Evolutionary conservation across 495 filamentous ascomycete species (phyloP).

Genomic region (Hypoxylon cercidicola): DNA sequence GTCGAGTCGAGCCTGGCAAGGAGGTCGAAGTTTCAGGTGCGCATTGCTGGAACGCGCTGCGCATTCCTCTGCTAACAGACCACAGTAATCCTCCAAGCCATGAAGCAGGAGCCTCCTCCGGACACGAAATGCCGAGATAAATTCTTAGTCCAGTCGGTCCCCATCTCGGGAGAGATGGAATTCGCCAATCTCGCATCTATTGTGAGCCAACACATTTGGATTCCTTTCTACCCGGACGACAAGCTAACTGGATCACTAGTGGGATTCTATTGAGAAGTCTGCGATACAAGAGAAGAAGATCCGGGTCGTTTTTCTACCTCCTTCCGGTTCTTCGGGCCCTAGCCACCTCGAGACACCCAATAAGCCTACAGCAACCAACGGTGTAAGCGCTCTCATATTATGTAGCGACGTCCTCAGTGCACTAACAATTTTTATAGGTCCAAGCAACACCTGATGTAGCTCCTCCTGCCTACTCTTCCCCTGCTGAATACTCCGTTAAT

Average conservation of each 20-base stretch:
- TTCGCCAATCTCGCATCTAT: conserved; percentile 80
- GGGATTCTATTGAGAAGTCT: conserved; percentile 78
- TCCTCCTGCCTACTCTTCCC: conserved; percentile 44
- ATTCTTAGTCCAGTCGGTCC: conserved; percentile 95
- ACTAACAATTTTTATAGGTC: conserved; percentile 21
- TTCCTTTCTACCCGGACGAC: conserved; percentile 1
- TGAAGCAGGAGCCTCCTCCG: conserved; percentile 90
- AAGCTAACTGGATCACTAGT: conserved; percentile 57
- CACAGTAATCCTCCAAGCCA: conserved; percentile 91
- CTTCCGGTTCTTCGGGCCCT: conserved; percentile 54
- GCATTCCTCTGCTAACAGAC: conserved; percentile 30
- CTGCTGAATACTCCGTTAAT: conserved; percentile 22
- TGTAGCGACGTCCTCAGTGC: neutral
- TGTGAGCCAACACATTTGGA: conserved; percentile 62
- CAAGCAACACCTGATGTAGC: conserved; percentile 37
- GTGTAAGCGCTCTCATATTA: conserved; percentile 27
- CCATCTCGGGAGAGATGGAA: conserved; percentile 85
- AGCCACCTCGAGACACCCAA: conserved; percentile 33
- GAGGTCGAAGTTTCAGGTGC: conserved; percentile 92
- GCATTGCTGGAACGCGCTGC: conserved; percentile 41
- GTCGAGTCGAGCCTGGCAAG: conserved; percentile 87
- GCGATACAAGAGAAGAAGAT: conserved; percentile 94
- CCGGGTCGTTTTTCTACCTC: conserved; percentile 82
- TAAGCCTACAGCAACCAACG: conserved; percentile 35
- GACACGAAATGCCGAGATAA: conserved; percentile 96